These are phyloP conservation scores for Metrosideros polymorpha DNA, from an alignment of 441 rosid genomes.

Conservation along the genomic window DNA sequence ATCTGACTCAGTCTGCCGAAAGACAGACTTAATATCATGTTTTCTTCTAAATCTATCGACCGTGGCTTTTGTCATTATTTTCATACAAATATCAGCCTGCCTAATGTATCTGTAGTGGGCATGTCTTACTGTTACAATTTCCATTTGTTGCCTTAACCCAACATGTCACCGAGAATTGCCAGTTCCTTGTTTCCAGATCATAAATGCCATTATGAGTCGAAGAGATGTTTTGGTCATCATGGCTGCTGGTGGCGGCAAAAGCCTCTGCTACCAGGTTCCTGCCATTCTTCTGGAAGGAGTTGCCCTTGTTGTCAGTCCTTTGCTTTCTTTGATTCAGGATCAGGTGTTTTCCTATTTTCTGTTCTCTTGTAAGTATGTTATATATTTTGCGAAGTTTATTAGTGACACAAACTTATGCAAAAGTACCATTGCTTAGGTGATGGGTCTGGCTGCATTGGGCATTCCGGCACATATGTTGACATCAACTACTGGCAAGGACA, in stretches of 20 bases:
- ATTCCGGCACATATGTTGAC: constrained; percentile 88
- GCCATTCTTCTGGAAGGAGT: constrained; percentile 70
- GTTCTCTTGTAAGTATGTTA: background rate
- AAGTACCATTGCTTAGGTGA: constrained; percentile 41
- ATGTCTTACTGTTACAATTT: background rate
- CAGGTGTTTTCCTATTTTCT: constrained; percentile 43
- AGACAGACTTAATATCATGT: background rate
- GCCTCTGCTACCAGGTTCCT: constrained; percentile 97
- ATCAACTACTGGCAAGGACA: constrained; percentile 77
- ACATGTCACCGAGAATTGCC: background rate
- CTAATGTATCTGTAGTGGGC: background rate
- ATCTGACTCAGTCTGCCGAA: background rate
- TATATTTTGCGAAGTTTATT: background rate
- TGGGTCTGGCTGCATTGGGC: constrained; percentile 87
- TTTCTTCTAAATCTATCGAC: background rate
- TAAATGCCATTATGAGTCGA: constrained; percentile 82
- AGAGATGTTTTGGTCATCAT: constrained; percentile 88
- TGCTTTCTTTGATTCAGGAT: constrained; percentile 90
- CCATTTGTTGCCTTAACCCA: background rate
- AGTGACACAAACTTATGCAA: background rate
- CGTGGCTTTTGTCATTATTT: background rate
- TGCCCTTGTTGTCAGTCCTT: constrained; percentile 73
- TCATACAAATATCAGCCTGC: background rate
- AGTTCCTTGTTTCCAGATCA: constrained; percentile 33
- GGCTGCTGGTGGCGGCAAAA: constrained; percentile 99